Conservation (phyloP, 257 asterid species). For the Prunella vulgaris region DNA sequence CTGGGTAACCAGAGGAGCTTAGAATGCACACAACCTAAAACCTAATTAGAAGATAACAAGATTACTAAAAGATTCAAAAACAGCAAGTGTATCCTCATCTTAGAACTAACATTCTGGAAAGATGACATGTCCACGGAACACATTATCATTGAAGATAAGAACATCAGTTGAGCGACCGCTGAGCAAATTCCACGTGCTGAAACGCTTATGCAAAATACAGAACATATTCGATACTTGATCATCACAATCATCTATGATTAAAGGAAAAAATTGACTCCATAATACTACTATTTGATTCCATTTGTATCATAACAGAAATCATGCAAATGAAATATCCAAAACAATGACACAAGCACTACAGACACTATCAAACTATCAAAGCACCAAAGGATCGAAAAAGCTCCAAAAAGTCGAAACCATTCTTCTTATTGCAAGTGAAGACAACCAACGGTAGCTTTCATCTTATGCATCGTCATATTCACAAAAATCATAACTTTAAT, state of each 20-base stretch:
- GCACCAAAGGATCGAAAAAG: background rate
- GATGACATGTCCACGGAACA: background rate
- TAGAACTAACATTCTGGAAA: background rate
- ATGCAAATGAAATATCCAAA: background rate
- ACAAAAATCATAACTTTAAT: background rate
- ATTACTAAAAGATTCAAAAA: background rate
- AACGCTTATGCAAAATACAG: background rate
- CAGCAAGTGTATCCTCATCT: background rate
- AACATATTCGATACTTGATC: background rate
- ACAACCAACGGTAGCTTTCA: background rate
- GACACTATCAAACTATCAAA: background rate
- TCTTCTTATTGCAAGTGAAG: constrained; percentile 10
- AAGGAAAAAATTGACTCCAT: background rate
- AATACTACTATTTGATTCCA: background rate
- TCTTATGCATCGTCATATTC: constrained; percentile 14
- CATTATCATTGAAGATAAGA: background rate
- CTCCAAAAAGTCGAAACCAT: background rate
- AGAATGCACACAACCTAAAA: background rate
- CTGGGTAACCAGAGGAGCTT: background rate
- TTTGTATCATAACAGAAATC: background rate
- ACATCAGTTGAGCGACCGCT: background rate
- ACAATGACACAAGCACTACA: background rate
- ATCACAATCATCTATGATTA: background rate
- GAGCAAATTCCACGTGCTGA: background rate
- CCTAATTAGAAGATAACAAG: background rate